A percentile compares a stretch with the other conserved stretches of the same genome.
phyloP scores from a whole-genome alignment of 768 basidiomycete species.

The Calocybe gangraenosa region DNA sequence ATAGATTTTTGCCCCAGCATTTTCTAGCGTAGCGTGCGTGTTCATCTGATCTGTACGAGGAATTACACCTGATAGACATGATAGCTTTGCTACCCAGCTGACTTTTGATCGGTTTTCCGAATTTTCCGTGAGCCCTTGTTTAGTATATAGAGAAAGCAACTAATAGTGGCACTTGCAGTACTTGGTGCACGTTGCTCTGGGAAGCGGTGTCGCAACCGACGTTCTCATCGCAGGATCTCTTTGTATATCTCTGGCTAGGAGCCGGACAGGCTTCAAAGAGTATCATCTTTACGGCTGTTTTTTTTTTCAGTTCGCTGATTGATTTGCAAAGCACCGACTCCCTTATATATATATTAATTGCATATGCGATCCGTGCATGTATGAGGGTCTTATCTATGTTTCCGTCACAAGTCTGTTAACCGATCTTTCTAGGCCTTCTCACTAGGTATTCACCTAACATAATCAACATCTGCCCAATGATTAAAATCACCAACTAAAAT shows the following conservation, averaged over 20 bases:
- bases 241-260: slow-evolving; percentile 2
- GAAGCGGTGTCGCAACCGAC: slow-evolving; percentile 11
- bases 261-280: slow-evolving; percentile 9
- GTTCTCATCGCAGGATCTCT: slow-evolving; percentile 10
- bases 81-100: no score
- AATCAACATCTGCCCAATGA: neutral
- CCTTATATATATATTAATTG: slow-evolving; percentile 7
- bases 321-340: slow-evolving; percentile 3
- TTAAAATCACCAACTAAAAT: neutral
- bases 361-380: slow-evolving; percentile 13
- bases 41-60: no score
- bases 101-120: no score
- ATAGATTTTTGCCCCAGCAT: no score
- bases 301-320: neutral
- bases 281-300: neutral
- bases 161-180: slow-evolving; percentile 4
- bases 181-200: slow-evolving; percentile 12
- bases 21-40: no score
- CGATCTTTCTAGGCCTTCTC: slow-evolving; percentile 7
- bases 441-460: slow-evolving; percentile 5
- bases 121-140: no score
- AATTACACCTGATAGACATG: no score
- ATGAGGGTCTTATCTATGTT: neutral
- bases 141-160: no score
- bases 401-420: neutral